Conservation (phyloP, 2,329 filamentous ascomycete species). For the Sphaerulina vaccinii region DNA sequence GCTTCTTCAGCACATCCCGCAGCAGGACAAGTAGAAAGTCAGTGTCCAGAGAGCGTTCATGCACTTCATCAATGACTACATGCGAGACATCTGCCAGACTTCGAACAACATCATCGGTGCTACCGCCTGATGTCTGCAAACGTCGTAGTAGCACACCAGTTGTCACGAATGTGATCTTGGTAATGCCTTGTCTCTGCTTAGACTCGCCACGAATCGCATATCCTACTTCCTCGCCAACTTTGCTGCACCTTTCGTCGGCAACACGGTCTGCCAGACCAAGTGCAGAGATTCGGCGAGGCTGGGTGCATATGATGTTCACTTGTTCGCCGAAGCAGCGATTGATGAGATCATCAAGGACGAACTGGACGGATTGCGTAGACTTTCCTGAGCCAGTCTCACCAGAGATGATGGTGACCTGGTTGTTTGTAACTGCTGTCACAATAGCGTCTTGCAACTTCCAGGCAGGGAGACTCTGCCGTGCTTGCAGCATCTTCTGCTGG, state of each 20-base stretch:
- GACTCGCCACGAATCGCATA: conserved; percentile 91
- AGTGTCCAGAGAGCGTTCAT: conserved; percentile 91
- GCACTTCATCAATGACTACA: conserved; percentile 93
- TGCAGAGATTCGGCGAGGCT: conserved; percentile 90
- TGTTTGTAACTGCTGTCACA: conserved; percentile 68
- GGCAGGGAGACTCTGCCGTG: conserved; percentile 74
- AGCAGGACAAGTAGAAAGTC: conserved; percentile 89
- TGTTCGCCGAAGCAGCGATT: conserved; percentile 68
- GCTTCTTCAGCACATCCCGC: conserved; percentile 71
- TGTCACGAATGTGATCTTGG: conserved; percentile 92
- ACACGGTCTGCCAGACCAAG: conserved; percentile 92
- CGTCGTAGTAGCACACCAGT: conserved; percentile 88
- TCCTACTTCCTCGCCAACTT: conserved; percentile 82
- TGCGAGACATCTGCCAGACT: conserved; percentile 89
- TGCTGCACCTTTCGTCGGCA: conserved; percentile 80
- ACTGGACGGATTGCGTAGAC: conserved; percentile 94
- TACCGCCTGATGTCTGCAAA: conserved; percentile 84
- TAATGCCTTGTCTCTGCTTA: conserved; percentile 66
- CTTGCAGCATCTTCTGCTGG: conserved; percentile 72
- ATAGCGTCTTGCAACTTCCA: conserved; percentile 81
- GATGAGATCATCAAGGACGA: conserved; percentile 89
- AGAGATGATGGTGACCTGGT: conserved; percentile 93
- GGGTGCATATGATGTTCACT: conserved; percentile 91
- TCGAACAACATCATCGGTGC: conserved; percentile 73
- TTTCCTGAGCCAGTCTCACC: conserved; percentile 97